Conservation (phyloP, 2,329 filamentous ascomycete species). For the Ophiocordyceps sinensis region DNA sequence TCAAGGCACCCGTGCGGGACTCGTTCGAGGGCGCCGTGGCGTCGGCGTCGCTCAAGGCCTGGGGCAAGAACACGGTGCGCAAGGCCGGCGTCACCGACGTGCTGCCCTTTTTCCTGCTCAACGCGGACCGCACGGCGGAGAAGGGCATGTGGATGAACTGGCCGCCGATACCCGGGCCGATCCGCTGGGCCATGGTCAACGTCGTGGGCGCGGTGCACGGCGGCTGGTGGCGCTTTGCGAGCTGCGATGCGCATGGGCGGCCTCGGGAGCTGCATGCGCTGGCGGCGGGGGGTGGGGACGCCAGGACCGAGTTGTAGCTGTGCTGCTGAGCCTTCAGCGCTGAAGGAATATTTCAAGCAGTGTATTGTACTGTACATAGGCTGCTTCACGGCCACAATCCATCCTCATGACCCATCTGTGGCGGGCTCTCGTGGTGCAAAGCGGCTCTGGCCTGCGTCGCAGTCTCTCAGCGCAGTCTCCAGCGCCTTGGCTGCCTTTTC, state of each 20-base stretch:
- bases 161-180: conserved; percentile 48
- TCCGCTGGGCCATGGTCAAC: conserved; percentile 46
- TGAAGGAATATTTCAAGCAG: not conserved
- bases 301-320: conserved; percentile 3
- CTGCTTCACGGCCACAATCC: no score
- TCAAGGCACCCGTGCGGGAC: conserved; percentile 32
- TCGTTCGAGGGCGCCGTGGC: conserved; percentile 30
- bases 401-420: not conserved
- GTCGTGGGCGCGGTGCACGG: conserved; percentile 40
- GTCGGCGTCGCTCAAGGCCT: conserved; percentile 37
- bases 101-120: conserved; percentile 50
- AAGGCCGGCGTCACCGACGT: conserved; percentile 45
- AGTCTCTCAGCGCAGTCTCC: conserved; percentile 12
- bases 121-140: conserved; percentile 45
- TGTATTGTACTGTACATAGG: not conserved
- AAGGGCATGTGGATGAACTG: conserved; percentile 45
- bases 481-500: conserved; percentile 34
- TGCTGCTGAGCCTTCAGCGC: no score
- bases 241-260: conserved; percentile 38
- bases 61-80: conserved; percentile 49
- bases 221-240: conserved; percentile 50
- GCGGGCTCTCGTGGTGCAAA: not conserved
- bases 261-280: conserved; percentile 40
- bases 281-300: conserved; percentile 4
- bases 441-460: conserved; percentile 3